phyloP scores from a whole-genome alignment of 768 basidiomycete genomes.

The Candolleomyces eurysporus region DNA sequence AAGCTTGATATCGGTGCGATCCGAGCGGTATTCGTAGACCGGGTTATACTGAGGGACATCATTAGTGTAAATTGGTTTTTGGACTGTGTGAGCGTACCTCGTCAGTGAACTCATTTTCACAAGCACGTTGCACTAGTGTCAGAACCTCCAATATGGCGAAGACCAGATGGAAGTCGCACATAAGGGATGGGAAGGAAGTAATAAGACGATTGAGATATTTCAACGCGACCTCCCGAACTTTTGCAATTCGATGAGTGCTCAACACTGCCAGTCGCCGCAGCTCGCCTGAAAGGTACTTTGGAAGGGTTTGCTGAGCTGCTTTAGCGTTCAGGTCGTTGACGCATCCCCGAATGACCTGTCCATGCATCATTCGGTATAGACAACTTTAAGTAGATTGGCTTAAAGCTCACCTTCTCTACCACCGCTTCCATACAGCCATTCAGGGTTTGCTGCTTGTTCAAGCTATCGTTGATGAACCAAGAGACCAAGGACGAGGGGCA shows the following conservation, averaged over 20 bases:
- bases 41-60: conserved; percentile 75
- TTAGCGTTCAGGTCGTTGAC: conserved; percentile 68
- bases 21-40: conserved; percentile 77
- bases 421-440: conserved; percentile 81
- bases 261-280: conserved; percentile 71
- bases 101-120: conserved; percentile 88
- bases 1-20: conserved; percentile 69
- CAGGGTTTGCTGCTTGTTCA: conserved; percentile 70
- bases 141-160: conserved; percentile 89
- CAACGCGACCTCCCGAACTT: conserved; percentile 78
- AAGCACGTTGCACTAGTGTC: conserved; percentile 82
- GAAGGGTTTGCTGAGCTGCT: conserved; percentile 79
- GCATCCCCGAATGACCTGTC: conserved; percentile 76
- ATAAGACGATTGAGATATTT: conserved; percentile 84
- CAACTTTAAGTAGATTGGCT: neutral
- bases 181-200: conserved; percentile 88
- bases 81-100: conserved; percentile 54
- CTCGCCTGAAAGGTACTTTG: conserved; percentile 64
- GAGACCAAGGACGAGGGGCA: conserved; percentile 77
- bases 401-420: conserved; percentile 67
- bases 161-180: conserved; percentile 87
- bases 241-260: conserved; percentile 80
- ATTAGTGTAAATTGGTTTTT: neutral
- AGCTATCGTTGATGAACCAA: conserved; percentile 85
- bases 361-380: conserved; percentile 4